Base-by-base conservation (phyloP, 192 early-diverging fungal genomes). In the Backusella tarrabulga region DNA sequence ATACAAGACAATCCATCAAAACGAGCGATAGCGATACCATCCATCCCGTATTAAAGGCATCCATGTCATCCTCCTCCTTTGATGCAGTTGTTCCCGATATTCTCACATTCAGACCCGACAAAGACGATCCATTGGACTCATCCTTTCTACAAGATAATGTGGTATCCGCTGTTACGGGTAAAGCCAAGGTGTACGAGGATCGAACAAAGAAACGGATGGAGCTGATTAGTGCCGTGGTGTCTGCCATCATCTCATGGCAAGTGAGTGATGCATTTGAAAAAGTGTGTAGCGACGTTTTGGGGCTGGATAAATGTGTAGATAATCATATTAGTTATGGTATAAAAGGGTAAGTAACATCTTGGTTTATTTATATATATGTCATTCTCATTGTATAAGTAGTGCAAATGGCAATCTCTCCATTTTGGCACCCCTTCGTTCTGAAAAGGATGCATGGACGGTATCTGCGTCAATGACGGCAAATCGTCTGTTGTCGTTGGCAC, bases 371-470 rank as follows among this genome's bases (percentile, higher is more conserved):
- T 52, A 32, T 52, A n/a, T 56, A 29, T 3, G 34, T 35, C 12
- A 52, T 32, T 21, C 50, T 23, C 44, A 40, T 67, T 73, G 0
- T 29, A 40, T 69, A 29, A 15, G 8, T 75, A 93, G 92, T 5
- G 86, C 90, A 2, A 89, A 91, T 71, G 92, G 92, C 8, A 89
- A 90, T 68, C 81, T 94, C 19, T 91, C 93, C 1, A 69, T 95
- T 12, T 74, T 87, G 34, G 83, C 87, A 0, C 92, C 93, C 15
- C 67, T 72, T 14, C 72, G 68, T 35, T 56, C 78, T 32, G 75
- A 77, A 32, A 74, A 67, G 5, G 73, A 72, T 12, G 71, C 79
- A 3, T 95, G 93, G 93, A 86, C 67, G 3, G 72, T 93, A 11
- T 94, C 93, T 1, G 76, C 88, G 7, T 88, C 88, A 9, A 79